phyloP scores from a whole-genome alignment of 1,139 yeast species.

The Debaryomyces udenii region DNA sequence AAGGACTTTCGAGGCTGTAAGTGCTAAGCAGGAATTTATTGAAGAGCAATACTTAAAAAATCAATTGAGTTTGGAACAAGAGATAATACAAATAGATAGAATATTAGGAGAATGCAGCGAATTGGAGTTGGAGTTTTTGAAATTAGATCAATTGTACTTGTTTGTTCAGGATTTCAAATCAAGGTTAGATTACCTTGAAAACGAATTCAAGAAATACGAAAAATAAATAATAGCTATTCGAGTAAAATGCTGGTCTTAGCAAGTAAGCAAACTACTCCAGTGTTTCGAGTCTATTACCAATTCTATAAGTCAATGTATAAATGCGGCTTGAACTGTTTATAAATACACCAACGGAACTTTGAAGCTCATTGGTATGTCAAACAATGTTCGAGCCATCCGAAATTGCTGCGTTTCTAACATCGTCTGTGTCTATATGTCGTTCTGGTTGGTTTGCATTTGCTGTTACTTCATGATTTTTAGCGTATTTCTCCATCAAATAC shows the following conservation, averaged over 20 bases:
- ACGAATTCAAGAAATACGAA: slow-evolving; percentile 20
- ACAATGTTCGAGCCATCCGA: background rate
- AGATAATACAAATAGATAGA: slow-evolving; percentile 45
- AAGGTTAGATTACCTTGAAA: slow-evolving; percentile 32
- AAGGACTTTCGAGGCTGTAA: slow-evolving; percentile 34
- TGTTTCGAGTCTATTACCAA: no score
- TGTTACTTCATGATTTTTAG: slow-evolving; percentile 2
- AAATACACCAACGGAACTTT: no score
- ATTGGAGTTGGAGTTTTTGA: slow-evolving; percentile 64
- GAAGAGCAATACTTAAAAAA: slow-evolving; percentile 38
- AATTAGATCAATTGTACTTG: slow-evolving; percentile 62
- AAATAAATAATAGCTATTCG: no score
- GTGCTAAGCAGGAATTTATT: slow-evolving; percentile 29
- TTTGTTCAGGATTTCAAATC: slow-evolving; percentile 47
- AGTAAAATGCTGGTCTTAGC: no score
- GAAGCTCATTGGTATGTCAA: no score
- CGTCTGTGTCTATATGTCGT: background rate
- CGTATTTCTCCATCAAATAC: slow-evolving; percentile 50
- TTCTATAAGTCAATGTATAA: no score
- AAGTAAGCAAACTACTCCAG: no score
- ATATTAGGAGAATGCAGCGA: slow-evolving; percentile 55
- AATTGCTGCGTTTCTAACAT: background rate
- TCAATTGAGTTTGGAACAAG: slow-evolving; percentile 41
- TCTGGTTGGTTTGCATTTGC: background rate
- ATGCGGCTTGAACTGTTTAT: no score